Evolutionary conservation across 768 basidiomycete species (phyloP).

Genomic region (Pleurotus pulmonarius): DNA sequence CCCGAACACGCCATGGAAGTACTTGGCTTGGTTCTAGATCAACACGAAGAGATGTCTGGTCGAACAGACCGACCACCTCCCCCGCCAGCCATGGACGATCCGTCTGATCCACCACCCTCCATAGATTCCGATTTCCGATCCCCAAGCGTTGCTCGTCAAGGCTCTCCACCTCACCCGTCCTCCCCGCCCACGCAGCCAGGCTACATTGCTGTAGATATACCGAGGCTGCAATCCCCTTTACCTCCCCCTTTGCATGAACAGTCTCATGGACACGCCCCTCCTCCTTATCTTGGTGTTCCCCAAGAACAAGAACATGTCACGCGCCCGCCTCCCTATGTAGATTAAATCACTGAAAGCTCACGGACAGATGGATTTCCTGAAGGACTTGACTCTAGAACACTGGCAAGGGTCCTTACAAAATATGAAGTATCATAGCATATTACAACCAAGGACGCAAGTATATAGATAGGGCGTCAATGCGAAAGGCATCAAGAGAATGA

Average conservation of each 20-base stretch:
- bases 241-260: conserved; percentile 29
- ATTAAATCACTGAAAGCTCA: conserved; percentile 24
- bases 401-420: background rate
- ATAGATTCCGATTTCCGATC: conserved; percentile 78
- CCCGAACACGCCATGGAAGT: conserved; percentile 53
- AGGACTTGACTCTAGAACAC: too few species aligned
- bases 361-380: too few species aligned
- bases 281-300: conserved; percentile 65
- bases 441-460: conserved; percentile 10
- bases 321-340: conserved; percentile 62
- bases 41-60: conserved; percentile 34
- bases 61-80: conserved; percentile 62
- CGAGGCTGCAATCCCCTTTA: conserved; percentile 23
- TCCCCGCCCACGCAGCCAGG: conserved; percentile 24
- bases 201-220: conserved; percentile 25
- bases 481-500: conserved; percentile 11
- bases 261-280: conserved; percentile 63
- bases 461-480: conserved; percentile 7
- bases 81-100: conserved; percentile 81
- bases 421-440: conserved; percentile 13
- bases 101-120: conserved; percentile 83
- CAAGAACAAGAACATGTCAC: conserved; percentile 48
- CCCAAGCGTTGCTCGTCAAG: conserved; percentile 33
- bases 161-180: conserved; percentile 29
- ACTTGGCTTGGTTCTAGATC: conserved; percentile 55